phyloP scores from a whole-genome alignment of 2,329 filamentous ascomycete genomes.

The Colletotrichum sp. region DNA sequence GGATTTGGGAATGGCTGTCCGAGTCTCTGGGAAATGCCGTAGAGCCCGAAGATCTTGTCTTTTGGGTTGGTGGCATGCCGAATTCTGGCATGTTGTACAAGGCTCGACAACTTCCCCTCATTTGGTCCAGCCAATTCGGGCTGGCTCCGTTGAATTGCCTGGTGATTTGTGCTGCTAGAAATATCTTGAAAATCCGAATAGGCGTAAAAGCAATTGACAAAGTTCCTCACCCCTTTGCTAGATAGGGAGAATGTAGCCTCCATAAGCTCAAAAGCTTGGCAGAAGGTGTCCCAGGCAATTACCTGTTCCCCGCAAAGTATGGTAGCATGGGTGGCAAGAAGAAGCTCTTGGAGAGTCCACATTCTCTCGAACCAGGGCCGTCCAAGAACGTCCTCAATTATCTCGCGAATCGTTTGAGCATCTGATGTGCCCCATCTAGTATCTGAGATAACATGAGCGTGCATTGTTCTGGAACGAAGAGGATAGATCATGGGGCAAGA shows the following conservation, averaged over 20 bases:
- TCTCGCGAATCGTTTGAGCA: not conserved
- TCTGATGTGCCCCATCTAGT: not conserved
- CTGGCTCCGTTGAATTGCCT: no score
- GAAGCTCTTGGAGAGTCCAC: not conserved
- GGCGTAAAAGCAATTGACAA: not conserved
- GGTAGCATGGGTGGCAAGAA: not conserved
- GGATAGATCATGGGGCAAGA: not conserved
- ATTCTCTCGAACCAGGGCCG: not conserved
- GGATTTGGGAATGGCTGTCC: not conserved
- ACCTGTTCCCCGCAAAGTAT: not conserved
- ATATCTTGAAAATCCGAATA: not conserved
- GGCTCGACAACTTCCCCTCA: not conserved
- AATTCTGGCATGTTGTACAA: not conserved
- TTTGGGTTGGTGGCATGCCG: not conserved
- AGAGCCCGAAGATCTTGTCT: not conserved
- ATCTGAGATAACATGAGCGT: not conserved
- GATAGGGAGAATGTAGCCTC: not conserved
- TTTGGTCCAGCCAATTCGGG: no score
- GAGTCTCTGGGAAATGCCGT: not conserved
- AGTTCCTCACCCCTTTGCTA: not conserved
- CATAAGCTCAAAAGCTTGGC: not conserved
- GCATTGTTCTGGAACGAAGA: not conserved
- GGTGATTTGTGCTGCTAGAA: not conserved
- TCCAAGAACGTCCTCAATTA: not conserved
- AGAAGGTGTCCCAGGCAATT: not conserved